Evolutionary conservation across 176 grass and related monocot genomes (phyloP).

Genomic region (Aechmea fasciata): DNA sequence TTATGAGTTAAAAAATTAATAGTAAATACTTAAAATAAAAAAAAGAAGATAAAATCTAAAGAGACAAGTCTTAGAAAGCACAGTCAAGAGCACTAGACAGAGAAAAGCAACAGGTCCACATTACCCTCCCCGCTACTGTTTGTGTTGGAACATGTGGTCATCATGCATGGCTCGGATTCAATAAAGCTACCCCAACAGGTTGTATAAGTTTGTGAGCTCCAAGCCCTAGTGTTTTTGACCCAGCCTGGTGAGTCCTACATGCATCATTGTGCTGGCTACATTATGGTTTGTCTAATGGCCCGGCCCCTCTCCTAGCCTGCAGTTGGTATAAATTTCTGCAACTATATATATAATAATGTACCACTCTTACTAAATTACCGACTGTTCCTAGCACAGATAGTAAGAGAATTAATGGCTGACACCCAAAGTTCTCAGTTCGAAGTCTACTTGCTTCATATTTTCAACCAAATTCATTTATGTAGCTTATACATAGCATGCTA

Average conservation of each 20-base stretch:
- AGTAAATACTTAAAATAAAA: too few relatives aligned
- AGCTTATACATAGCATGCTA: too few relatives aligned
- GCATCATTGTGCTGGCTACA: not conserved
- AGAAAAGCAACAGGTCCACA: constrained; percentile 8
- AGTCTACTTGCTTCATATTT: too few relatives aligned
- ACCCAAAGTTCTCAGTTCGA: too few relatives aligned
- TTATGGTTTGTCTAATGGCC: not conserved
- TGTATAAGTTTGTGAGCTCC: not conserved
- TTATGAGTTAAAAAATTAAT: too few relatives aligned
- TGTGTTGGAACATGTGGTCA: not conserved
- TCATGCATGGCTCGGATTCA: not conserved
- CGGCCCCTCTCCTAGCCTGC: not conserved
- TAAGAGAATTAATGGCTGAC: too few relatives aligned
- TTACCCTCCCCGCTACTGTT: not conserved
- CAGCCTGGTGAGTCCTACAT: not conserved
- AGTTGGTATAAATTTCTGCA: too few relatives aligned
- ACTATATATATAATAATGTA: too few relatives aligned
- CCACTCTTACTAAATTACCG: too few relatives aligned
- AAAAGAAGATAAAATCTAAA: too few relatives aligned
- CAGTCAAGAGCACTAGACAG: not conserved
- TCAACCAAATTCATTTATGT: too few relatives aligned
- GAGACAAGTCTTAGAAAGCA: not conserved
- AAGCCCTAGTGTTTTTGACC: not conserved
- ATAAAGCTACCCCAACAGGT: not conserved
- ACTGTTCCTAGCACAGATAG: too few relatives aligned